These are phyloP conservation scores for Exophiala xenobiotica DNA, from an alignment of 2,329 filamentous ascomycete species.

Conservation along the genomic window DNA sequence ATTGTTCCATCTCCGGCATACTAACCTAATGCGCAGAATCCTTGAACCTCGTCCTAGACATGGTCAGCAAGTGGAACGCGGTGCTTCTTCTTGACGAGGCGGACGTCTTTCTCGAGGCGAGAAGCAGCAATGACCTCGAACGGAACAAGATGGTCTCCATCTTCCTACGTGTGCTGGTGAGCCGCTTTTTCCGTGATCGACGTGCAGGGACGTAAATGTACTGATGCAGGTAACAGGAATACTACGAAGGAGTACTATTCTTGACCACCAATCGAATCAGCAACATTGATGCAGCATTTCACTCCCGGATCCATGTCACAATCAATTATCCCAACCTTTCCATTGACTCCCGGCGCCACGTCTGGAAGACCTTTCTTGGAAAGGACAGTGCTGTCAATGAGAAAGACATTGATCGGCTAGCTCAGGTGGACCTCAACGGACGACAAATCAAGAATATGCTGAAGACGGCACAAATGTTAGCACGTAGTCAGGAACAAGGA, in stretches of 20 bases:
- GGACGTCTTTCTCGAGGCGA: conserved; percentile 45
- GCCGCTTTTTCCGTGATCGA: neutral
- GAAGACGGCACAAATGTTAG: conserved; percentile 44
- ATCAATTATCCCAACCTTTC: conserved; percentile 41
- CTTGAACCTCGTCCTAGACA: conserved; percentile 46
- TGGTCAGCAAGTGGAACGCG: conserved; percentile 51
- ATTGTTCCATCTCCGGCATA: neutral
- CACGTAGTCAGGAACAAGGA: conserved; percentile 26
- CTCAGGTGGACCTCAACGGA: conserved; percentile 32
- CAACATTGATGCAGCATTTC: conserved; percentile 38
- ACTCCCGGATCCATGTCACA: conserved; percentile 43
- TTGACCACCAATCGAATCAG: conserved; percentile 36
- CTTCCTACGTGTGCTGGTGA: conserved; percentile 28
- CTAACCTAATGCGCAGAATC: conserved; percentile 22
- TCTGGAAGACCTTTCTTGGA: conserved; percentile 15
- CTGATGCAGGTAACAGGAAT: conserved; percentile 22
- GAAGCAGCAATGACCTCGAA: conserved; percentile 42
- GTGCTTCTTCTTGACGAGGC: conserved; percentile 54
- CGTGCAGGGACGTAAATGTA: neutral
- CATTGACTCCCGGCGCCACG: conserved; percentile 11
- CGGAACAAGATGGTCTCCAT: conserved; percentile 48
- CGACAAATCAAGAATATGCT: conserved; percentile 48
- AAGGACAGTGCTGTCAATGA: conserved; percentile 4
- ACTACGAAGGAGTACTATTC: conserved; percentile 36
- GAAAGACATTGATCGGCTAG: conserved; percentile 18